A percentile compares a stretch with the other conserved stretches of the same genome.
phyloP scores from a whole-genome alignment of 345 rosid species.

The Conringia planisiliqua region DNA sequence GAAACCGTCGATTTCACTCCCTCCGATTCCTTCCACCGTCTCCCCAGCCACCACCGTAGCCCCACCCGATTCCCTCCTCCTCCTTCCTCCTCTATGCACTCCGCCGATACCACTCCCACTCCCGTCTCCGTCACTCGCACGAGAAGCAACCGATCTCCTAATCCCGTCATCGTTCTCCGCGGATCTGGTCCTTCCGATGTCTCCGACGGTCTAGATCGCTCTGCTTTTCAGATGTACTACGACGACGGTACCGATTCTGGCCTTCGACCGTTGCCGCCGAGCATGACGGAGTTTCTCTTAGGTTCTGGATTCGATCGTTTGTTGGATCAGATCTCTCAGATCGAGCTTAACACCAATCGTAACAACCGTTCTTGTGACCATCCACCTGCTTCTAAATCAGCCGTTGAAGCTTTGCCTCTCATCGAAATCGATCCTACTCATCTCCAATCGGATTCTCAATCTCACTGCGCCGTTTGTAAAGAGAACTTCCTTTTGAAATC shows the following conservation, averaged over 20 bases:
- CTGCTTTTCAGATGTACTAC: constrained; percentile 66
- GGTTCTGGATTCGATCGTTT: constrained; percentile 88
- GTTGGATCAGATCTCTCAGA: constrained; percentile 73
- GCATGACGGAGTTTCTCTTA: constrained; percentile 76
- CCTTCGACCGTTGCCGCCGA: constrained; percentile 72
- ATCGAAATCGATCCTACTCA: constrained; percentile 45
- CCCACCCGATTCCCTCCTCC: constrained; percentile 36
- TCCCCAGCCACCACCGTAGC: constrained; percentile 27
- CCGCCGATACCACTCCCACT: background rate
- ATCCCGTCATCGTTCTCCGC: constrained; percentile 80
- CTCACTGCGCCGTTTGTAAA: constrained; percentile 90
- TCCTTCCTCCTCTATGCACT: constrained; percentile 19
- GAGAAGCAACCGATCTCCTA: constrained; percentile 55
- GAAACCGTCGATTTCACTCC: constrained; percentile 37
- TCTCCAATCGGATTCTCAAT: constrained; percentile 49
- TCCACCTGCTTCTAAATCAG: constrained; percentile 84
- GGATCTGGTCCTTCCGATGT: constrained; percentile 42
- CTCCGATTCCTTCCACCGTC: constrained; percentile 25
- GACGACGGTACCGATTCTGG: constrained; percentile 84
- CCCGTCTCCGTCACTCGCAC: constrained; percentile 1
- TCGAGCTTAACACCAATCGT: constrained; percentile 60
- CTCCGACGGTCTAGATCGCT: constrained; percentile 31
- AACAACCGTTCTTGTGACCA: constrained; percentile 50
- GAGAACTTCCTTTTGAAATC: constrained; percentile 66
- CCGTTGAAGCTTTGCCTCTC: constrained; percentile 75